Evolutionary conservation across 306 rosid genomes (phyloP).

Genomic region (Vicia sativa): DNA sequence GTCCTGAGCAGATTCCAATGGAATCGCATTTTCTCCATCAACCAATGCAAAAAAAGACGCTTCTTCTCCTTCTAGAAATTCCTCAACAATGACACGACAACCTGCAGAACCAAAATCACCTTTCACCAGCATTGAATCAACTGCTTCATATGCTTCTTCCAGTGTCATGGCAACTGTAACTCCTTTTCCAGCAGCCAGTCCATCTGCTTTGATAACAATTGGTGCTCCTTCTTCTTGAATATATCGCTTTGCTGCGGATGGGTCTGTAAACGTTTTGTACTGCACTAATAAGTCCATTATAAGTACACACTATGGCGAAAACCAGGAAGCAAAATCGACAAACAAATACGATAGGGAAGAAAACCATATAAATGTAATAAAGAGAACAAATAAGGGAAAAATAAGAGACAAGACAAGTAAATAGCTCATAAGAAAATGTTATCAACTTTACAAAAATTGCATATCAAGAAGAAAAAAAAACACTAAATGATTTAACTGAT

Average conservation of each 20-base stretch:
- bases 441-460: not conserved
- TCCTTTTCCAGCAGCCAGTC: slow-evolving; percentile 97
- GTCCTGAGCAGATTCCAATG: slow-evolving; percentile 98
- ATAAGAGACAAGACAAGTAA: slow-evolving; percentile 14
- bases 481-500: not conserved
- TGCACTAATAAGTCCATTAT: slow-evolving; percentile 51
- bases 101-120: slow-evolving; percentile 92
- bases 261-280: slow-evolving; percentile 81
- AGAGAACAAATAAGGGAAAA: slow-evolving; percentile 6
- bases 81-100: slow-evolving; percentile 78
- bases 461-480: slow-evolving; percentile 30
- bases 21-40: slow-evolving; percentile 93
- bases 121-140: slow-evolving; percentile 88
- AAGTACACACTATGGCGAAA: slow-evolving; percentile 13
- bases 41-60: slow-evolving; percentile 89
- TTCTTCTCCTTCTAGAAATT: slow-evolving; percentile 95
- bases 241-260: slow-evolving; percentile 80
- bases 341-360: slow-evolving; percentile 21
- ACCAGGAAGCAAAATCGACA: slow-evolving; percentile 21
- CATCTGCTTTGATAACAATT: slow-evolving; percentile 89
- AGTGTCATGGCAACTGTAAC: slow-evolving; percentile 78
- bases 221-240: slow-evolving; percentile 87
- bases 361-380: slow-evolving; percentile 11
- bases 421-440: slow-evolving; percentile 7
- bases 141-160: slow-evolving; percentile 89